Evolutionary conservation across 1,284 basidiomycete genomes (phyloP).

Genomic region (Papiliotrema fonsecae): DNA sequence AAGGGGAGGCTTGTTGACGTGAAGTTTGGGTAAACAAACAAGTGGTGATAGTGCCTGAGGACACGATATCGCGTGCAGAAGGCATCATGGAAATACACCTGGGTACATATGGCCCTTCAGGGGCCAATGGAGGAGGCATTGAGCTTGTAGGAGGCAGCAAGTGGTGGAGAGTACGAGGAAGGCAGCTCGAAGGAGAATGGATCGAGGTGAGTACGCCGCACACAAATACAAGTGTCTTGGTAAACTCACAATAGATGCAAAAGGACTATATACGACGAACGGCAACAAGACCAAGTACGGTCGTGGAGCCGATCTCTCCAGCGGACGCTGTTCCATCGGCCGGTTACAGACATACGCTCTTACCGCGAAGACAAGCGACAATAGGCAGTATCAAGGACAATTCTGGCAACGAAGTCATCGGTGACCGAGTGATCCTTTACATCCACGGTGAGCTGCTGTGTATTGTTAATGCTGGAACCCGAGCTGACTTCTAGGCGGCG

Average conservation of each 20-base stretch:
- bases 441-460: slow-evolving; percentile 36
- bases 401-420: slow-evolving; percentile 30
- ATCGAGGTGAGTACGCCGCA: slow-evolving; percentile 55
- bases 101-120: slow-evolving; percentile 27
- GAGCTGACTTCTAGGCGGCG: slow-evolving; percentile 35
- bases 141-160: slow-evolving; percentile 70
- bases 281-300: slow-evolving; percentile 9
- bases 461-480: not conserved
- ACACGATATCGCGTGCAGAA: slow-evolving; percentile 37
- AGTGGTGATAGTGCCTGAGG: slow-evolving; percentile 42
- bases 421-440: slow-evolving; percentile 46
- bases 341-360: slow-evolving; percentile 6
- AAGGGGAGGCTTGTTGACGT: not conserved
- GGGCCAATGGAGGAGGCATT: slow-evolving; percentile 32
- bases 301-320: slow-evolving; percentile 3
- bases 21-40: slow-evolving; percentile 39
- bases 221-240: too few species aligned
- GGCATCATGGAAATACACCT: slow-evolving; percentile 44
- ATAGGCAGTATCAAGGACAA: slow-evolving; percentile 32
- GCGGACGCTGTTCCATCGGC: not conserved
- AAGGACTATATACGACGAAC: slow-evolving; percentile 48
- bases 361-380: slow-evolving; percentile 21
- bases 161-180: slow-evolving; percentile 87
- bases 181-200: slow-evolving; percentile 81
- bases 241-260: slow-evolving; percentile 44